A percentile compares a stretch with the other conserved stretches of the same genome.
These are phyloP conservation scores for Lentinula raphanica DNA, from an alignment of 768 basidiomycete species.

Conservation along the genomic window DNA sequence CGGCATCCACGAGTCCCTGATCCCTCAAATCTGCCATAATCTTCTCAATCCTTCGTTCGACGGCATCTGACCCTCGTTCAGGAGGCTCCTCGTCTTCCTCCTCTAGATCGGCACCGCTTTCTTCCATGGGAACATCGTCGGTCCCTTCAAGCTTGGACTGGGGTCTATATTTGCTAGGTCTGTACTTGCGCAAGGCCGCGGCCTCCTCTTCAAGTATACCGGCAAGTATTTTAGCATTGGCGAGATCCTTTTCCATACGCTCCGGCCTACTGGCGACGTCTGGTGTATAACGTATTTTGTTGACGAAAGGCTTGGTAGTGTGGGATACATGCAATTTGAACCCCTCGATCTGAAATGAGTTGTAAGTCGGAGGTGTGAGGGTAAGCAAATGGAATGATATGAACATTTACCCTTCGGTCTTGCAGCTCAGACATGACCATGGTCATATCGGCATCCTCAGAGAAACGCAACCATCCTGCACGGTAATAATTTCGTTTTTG, in stretches of 20 bases:
- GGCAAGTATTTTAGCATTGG: conserved; percentile 68
- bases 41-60: conserved; percentile 78
- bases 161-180: conserved; percentile 18
- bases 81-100: conserved; percentile 47
- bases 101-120: conserved; percentile 22
- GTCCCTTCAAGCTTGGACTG: conserved; percentile 22
- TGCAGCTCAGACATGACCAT: conserved; percentile 66
- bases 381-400: no score
- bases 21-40: conserved; percentile 66
- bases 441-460: conserved; percentile 79
- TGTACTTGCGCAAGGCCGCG: conserved; percentile 42
- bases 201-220: conserved; percentile 71
- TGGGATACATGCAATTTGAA: conserved; percentile 92
- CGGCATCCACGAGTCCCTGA: conserved; percentile 52
- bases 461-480: conserved; percentile 88
- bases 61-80: conserved; percentile 69
- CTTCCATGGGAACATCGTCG: conserved; percentile 20
- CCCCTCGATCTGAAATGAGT: conserved; percentile 70
- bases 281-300: conserved; percentile 75
- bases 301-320: conserved; percentile 71
- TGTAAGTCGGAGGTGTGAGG: no score
- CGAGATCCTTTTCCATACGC: conserved; percentile 75
- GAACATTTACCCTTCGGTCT: conserved; percentile 69
- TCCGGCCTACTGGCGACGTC: conserved; percentile 77
- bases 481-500: conserved; percentile 94